Evolutionary conservation across 164 flowering plant species (phyloP).

Genomic region (Umbilicus rupestris): DNA sequence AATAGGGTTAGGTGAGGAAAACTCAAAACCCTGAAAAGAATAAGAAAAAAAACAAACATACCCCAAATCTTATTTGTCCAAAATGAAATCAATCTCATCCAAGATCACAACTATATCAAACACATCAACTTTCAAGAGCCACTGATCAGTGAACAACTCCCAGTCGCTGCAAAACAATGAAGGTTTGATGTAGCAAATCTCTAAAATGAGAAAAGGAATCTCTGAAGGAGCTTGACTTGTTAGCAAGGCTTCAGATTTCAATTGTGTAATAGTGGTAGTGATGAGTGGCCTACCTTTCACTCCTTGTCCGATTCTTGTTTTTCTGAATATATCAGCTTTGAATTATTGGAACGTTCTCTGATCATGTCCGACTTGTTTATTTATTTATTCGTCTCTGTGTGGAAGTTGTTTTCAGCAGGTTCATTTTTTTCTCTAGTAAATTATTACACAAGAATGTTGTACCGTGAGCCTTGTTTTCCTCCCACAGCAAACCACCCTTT

Average conservation of each 20-base stretch:
- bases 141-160: neutral
- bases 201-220: neutral
- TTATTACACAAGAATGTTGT: neutral
- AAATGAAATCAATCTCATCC: neutral
- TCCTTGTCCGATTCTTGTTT: slow-evolving; percentile 1
- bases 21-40: neutral
- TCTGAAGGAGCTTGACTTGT: neutral
- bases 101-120: slow-evolving; percentile 3
- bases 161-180: neutral
- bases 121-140: neutral
- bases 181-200: too few species aligned
- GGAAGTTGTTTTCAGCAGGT: neutral
- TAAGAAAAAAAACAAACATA: neutral
- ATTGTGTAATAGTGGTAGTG: neutral
- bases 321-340: neutral
- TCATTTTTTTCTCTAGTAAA: neutral
- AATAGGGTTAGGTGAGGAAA: slow-evolving; percentile 1
- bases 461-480: too few species aligned
- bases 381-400: neutral
- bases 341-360: slow-evolving; percentile 4
- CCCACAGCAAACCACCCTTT: too few species aligned
- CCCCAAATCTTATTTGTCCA: neutral
- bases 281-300: slow-evolving; percentile 6
- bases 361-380: neutral
- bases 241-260: neutral